These are phyloP conservation scores for Hortaea sp. DNA, from an alignment of 2,329 filamentous ascomycete species.

Conservation along the genomic window DNA sequence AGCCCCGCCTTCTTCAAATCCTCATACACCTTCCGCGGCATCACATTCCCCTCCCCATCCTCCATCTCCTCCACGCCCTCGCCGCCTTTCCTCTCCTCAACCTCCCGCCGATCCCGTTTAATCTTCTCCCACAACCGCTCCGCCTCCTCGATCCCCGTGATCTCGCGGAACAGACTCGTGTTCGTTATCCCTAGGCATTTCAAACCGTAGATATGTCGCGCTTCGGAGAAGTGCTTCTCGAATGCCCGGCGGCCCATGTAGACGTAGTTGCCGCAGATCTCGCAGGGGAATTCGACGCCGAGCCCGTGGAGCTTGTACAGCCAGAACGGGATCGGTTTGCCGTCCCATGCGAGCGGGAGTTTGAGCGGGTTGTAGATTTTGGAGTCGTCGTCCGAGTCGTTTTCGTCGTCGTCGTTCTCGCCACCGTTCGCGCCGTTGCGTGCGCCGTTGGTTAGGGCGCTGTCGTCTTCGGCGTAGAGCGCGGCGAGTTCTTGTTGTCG, in stretches of 20 bases:
- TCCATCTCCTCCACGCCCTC: slow-evolving; percentile 97
- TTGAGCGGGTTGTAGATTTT: slow-evolving; percentile 96
- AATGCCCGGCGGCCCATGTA: slow-evolving; percentile 95
- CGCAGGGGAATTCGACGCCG: slow-evolving; percentile 88
- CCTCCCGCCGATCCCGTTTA: slow-evolving; percentile 70
- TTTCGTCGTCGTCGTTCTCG: slow-evolving; percentile 57
- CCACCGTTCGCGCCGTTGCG: slow-evolving; percentile 26
- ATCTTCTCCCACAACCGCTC: slow-evolving; percentile 88
- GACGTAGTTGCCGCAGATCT: slow-evolving; percentile 97
- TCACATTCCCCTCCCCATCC: slow-evolving; percentile 92
- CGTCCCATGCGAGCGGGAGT: slow-evolving; percentile 91
- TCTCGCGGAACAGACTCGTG: slow-evolving; percentile 74
- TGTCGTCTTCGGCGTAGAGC: slow-evolving; percentile 53
- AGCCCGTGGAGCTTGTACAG: slow-evolving; percentile 93
- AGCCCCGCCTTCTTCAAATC: slow-evolving; percentile 83
- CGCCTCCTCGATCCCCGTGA: slow-evolving; percentile 84
- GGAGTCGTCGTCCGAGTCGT: slow-evolving; percentile 56
- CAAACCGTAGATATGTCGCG: slow-evolving; percentile 82
- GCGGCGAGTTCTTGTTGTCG: slow-evolving; percentile 89
- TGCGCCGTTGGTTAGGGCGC: slow-evolving; percentile 1
- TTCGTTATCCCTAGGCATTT: slow-evolving; percentile 91
- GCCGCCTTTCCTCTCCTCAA: slow-evolving; percentile 49
- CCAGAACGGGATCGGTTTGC: slow-evolving; percentile 98
- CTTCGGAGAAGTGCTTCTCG: slow-evolving; percentile 97
- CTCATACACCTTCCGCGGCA: slow-evolving; percentile 97